Conservation (phyloP, 768 basidiomycete species). For the Podaxis sp. region DNA sequence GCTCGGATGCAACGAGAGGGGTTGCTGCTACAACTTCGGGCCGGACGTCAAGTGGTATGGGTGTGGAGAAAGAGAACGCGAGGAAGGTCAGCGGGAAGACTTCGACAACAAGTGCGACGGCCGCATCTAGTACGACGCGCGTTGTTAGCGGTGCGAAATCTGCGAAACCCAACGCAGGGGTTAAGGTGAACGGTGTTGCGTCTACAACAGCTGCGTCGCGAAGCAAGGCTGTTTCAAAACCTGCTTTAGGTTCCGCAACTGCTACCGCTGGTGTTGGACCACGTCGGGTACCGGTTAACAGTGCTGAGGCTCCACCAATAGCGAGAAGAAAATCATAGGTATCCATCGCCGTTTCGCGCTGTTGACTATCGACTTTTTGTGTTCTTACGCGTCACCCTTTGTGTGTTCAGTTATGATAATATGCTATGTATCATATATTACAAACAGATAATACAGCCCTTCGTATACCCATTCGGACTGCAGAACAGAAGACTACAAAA, state of each 20-base stretch:
- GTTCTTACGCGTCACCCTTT: not conserved
- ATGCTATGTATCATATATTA: slow-evolving; percentile 3
- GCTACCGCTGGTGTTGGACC: slow-evolving; percentile 47
- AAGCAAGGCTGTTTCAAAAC: slow-evolving; percentile 14
- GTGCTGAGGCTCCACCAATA: slow-evolving; percentile 57
- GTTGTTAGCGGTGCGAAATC: not conserved
- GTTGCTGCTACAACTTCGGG: not conserved
- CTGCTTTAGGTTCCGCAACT: slow-evolving; percentile 13
- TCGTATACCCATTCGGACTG: not conserved
- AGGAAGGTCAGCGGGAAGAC: slow-evolving; percentile 17
- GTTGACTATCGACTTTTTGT: not conserved
- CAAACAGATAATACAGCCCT: not conserved
- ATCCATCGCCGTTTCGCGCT: not conserved
- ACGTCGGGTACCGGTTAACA: slow-evolving; percentile 66
- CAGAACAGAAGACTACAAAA: not conserved
- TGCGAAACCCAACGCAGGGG: not conserved
- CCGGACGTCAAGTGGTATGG: slow-evolving; percentile 10
- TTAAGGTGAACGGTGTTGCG: not conserved
- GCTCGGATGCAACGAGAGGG: slow-evolving; percentile 16
- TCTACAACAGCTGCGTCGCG: not conserved
- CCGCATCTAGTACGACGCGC: slow-evolving; percentile 18
- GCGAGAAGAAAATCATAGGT: slow-evolving; percentile 1
- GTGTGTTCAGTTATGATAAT: not conserved
- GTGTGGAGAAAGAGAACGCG: slow-evolving; percentile 39
- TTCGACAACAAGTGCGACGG: slow-evolving; percentile 9